Evolutionary conservation across 805 yeast species (phyloP), one percentile per base, ranked within the genome.

Genomic region (Wickerhamomyces ciferrii): DNA sequence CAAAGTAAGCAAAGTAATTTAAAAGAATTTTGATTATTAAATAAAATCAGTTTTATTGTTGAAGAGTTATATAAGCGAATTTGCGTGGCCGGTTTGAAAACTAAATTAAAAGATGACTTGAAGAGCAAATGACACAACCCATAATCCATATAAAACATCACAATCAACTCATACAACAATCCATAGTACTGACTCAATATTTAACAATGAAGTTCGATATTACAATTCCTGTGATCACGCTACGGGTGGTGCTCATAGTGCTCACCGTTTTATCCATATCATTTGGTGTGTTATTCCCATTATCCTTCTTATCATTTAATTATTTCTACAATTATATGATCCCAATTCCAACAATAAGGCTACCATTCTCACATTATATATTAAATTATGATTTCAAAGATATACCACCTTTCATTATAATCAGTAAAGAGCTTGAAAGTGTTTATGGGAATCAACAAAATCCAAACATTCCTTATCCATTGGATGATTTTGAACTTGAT

Each of bases 251-350:
- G 0, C 50, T 57, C 11, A 53, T 56, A 18, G 18, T 48, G 11
- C 21, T 51, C 11, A 47, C 55, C 7, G 39, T 55, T 3, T 9
- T 43, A 2, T 24, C 50, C 2, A 44, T 53, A 9, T 52, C 59
- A 1, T 39, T 54, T 5, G 41, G 45, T 3, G 38, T 48, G 4
- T 44, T 59, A 3, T 36, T 59, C 11, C 63, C 63, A 2, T 43
- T 50, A 17, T 51, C 61, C 2, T 53, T 52, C 39, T 43, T 52
- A 13, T 43, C 59, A 8, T 58, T 53, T 54, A 59, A 59, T 51
- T 56, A 53, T 47, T 49, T 58, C 39, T 59, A 59, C 46, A 45
- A 50, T 44, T 44, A 46, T 18, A 45, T 58, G 23, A 53, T 59
- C 10, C 62, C 62, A 15, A 51, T 47, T 11, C 55, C 60, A 8